These are phyloP conservation scores for Phellopilus nigrolimitatus DNA, from an alignment of 1,284 basidiomycete species.

Conservation along the genomic window DNA sequence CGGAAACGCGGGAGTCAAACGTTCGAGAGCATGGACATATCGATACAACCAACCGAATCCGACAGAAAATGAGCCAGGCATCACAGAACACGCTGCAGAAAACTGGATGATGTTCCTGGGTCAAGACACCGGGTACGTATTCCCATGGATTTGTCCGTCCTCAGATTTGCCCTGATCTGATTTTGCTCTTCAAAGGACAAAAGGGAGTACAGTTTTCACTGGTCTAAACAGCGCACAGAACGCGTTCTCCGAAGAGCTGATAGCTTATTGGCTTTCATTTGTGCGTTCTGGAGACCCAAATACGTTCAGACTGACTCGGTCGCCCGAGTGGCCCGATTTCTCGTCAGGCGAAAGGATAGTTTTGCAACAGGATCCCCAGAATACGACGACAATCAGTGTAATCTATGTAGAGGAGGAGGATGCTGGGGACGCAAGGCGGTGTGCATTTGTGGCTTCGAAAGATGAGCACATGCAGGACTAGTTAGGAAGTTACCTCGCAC, in stretches of 20 bases:
- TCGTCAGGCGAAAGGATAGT: conserved; percentile 33
- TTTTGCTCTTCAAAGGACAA: conserved; percentile 31
- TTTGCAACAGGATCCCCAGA: conserved; percentile 37
- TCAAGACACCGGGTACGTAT: conserved; percentile 49
- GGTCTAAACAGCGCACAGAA: conserved; percentile 37
- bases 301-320: conserved; percentile 42
- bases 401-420: conserved; percentile 40
- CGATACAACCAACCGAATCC: conserved; percentile 53
- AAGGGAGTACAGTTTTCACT: conserved; percentile 42
- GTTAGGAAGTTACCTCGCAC: not conserved
- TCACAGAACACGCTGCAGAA: conserved; percentile 48
- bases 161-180: too few species aligned
- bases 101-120: conserved; percentile 64
- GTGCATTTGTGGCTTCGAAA: conserved; percentile 34
- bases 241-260: conserved; percentile 49
- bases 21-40: conserved; percentile 43
- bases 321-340: conserved; percentile 30
- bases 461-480: conserved; percentile 33
- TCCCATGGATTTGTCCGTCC: not conserved
- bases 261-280: conserved; percentile 59
- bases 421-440: conserved; percentile 35
- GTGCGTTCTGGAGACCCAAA: conserved; percentile 49
- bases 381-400: conserved; percentile 33
- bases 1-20: conserved; percentile 35
- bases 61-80: conserved; percentile 30